Base-by-base conservation (phyloP, 441 rosid genomes). In the Aquilaria agallochum region DNA sequence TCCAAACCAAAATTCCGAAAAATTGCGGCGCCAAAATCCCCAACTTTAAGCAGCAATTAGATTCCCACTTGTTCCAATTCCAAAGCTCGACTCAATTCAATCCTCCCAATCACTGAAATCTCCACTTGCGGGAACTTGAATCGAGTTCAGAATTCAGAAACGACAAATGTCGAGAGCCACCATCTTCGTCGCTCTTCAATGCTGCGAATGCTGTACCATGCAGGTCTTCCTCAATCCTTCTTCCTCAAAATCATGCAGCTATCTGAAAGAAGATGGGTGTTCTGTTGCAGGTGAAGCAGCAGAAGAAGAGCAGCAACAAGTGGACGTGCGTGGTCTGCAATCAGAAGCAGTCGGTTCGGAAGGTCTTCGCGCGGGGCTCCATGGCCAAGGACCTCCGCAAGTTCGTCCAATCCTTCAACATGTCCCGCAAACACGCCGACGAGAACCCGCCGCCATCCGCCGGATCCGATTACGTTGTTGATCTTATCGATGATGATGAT, bases 271-370 rank as follows among this genome's bases (percentile, higher is more conserved):
- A 14, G 2, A 31, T 32, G n/a, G 40, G 7, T 31, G 14, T n/a
- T 13, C 30, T 30, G 5, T 48, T 9, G 51, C 75, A 90, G 97
- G 96, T 86, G 79, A 92, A 84, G 82, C 96, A 92, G 77, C 76
- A 74, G 83, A 86, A 81, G 87, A 92, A 83, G 68, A 83, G 80
- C 69, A 78, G 83, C 77, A 88, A 72, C 76, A 89, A 79, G 59
- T 92, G 96, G 98, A 72, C 79, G 11, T 92, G 96, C 69, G 92
- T 77, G 53, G 78, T 90, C 2, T 88, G 92, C 74, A 90, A 90
- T 72, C 84, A 92, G 81, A 92, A 83, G 72, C 95, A 92, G 60
- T 92, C 94, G 9, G 76, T 86, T 12, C 47, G 67, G 50, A 86
- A 76, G 65, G 86, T 92, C 31, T 88, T 87, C 59, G 83, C 94